These are phyloP conservation scores for Colletotrichum godetiae DNA, from an alignment of 2,329 filamentous ascomycete genomes.

Conservation along the genomic window DNA sequence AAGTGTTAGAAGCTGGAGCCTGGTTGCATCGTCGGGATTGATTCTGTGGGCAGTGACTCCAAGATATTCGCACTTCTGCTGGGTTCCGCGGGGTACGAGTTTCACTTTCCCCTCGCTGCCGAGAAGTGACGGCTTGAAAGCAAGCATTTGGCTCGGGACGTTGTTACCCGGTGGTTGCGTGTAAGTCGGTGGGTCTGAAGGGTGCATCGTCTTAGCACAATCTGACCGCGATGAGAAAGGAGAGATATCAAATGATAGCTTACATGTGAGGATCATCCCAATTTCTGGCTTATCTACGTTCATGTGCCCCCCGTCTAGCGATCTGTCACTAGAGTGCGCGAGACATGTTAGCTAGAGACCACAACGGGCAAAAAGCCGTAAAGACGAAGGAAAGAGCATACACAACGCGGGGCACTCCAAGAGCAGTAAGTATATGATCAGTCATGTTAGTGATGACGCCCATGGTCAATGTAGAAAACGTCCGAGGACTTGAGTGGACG, in stretches of 20 bases:
- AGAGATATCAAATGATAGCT: neutral
- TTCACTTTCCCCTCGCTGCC: neutral
- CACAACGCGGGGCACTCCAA: neutral
- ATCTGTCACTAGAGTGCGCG: neutral
- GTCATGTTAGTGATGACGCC: neutral
- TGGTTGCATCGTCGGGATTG: neutral
- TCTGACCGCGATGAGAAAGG: neutral
- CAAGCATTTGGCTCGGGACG: neutral
- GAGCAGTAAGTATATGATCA: neutral
- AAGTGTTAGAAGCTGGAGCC: neutral
- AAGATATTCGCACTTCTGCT: neutral
- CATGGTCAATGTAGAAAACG: neutral
- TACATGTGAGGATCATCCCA: neutral
- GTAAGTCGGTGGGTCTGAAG: neutral
- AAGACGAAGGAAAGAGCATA: neutral
- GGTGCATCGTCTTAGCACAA: neutral
- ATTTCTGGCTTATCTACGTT: neutral
- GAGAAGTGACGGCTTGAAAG: neutral
- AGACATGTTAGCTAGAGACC: neutral
- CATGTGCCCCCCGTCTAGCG: neutral
- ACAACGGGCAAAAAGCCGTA: neutral
- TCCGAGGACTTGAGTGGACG: neutral
- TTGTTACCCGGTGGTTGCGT: neutral
- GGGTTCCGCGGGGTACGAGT: neutral
- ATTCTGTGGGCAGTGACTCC: neutral